These are phyloP conservation scores for Fistulinella staudtii DNA, from an alignment of 1,284 basidiomycete species.

Conservation along the genomic window DNA sequence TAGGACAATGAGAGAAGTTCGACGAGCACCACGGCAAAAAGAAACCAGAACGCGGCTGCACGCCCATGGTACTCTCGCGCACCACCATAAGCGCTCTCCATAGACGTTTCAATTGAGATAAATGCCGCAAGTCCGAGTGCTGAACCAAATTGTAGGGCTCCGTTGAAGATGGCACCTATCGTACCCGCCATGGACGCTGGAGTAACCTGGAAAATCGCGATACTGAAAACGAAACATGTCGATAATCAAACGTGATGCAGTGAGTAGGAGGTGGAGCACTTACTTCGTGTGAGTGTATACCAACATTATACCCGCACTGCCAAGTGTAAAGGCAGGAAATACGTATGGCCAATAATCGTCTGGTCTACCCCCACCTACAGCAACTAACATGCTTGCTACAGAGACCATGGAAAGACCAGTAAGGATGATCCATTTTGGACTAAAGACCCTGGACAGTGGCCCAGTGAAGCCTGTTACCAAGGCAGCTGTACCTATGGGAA, in stretches of 20 bases:
- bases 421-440: constrained; percentile 45
- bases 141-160: constrained; percentile 49
- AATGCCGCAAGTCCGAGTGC: constrained; percentile 47
- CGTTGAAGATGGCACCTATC: constrained; percentile 54
- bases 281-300: constrained; percentile 37
- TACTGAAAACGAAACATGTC: constrained; percentile 30
- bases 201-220: constrained; percentile 48
- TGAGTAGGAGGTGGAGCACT: constrained; percentile 11
- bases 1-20: constrained; percentile 34
- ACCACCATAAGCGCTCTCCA: constrained; percentile 35
- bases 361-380: constrained; percentile 36
- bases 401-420: constrained; percentile 37
- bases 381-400: constrained; percentile 41
- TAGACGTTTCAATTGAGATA: constrained; percentile 45
- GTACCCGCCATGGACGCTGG: constrained; percentile 49
- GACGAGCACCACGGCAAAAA: constrained; percentile 39
- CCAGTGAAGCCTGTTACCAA: constrained; percentile 39
- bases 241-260: neutral
- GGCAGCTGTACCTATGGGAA: constrained; percentile 40
- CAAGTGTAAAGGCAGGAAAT: constrained; percentile 49
- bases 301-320: constrained; percentile 38
- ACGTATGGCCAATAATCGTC: constrained; percentile 44
- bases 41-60: constrained; percentile 47
- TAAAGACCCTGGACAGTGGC: constrained; percentile 35
- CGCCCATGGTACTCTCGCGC: constrained; percentile 38